Conservation (phyloP, 306 rosid genomes). For the Psophocarpus tetragonolobus region DNA sequence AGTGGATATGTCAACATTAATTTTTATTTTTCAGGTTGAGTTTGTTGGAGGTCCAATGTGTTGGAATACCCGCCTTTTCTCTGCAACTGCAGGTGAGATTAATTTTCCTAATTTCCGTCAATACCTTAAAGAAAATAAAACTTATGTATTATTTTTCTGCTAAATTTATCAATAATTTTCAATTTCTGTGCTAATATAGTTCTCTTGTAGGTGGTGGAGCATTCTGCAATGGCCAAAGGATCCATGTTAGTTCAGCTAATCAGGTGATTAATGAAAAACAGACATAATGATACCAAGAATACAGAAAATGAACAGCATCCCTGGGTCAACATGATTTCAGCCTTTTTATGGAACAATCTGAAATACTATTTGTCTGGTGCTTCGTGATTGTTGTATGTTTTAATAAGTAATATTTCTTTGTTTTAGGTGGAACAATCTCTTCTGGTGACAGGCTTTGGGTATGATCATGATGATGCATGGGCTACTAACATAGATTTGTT, state of each 20-base stretch:
- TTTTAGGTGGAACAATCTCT: constrained; percentile 86
- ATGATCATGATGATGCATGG: constrained; percentile 96
- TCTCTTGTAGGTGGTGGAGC: constrained; percentile 80
- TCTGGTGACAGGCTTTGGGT: constrained; percentile 95
- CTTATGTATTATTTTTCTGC: constrained; percentile 19
- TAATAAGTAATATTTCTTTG: constrained; percentile 16
- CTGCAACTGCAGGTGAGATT: constrained; percentile 81
- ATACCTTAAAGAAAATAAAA: constrained; percentile 9
- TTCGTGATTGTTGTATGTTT: constrained; percentile 1
- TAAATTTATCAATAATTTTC: constrained; percentile 10
- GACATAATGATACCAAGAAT: constrained; percentile 1
- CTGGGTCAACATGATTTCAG: neutral
- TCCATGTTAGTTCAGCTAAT: constrained; percentile 72
- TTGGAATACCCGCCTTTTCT: constrained; percentile 88
- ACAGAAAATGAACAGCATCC: neutral
- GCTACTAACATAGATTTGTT: constrained; percentile 82
- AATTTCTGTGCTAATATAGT: constrained; percentile 24
- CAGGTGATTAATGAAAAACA: constrained; percentile 58
- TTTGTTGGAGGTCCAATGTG: constrained; percentile 98
- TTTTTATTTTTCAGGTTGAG: constrained; percentile 68
- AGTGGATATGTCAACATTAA: constrained; percentile 5
- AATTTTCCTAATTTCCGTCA: constrained; percentile 9
- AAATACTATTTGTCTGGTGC: constrained; percentile 7
- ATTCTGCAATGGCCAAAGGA: constrained; percentile 82
- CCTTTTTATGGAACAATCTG: neutral